Base-by-base conservation (phyloP, 345 rosid species). In the Durio zibethinus region DNA sequence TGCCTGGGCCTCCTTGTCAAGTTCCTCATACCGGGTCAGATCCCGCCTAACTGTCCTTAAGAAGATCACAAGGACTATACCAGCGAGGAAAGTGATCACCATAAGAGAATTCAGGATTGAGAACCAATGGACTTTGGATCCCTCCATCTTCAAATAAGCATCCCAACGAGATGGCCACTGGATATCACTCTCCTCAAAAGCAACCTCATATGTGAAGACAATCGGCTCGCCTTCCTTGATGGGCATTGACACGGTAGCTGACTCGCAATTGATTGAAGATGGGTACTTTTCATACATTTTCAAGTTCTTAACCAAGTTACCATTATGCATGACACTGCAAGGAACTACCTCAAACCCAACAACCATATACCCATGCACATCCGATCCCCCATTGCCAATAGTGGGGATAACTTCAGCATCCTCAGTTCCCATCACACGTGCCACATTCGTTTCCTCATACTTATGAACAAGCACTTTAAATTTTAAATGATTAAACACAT, bases 131-230 rank as follows among this genome's bases (percentile, higher is more conserved):
- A 89, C 96, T 84, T 87, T 89, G 4, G 93, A 88, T 43, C 92
- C 93, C 75, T 88, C 90, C 90, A 86, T 88, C 84, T 86, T 88
- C 86, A 88, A 73, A 88, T 86, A 88, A 27, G 89, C 90, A 86
- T 91, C 95, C 95, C 95, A 89, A 33, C 95, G 88, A 1, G 95
- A 91, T n/a, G 95, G 95, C 95, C 95, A 91, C 85, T 87, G 89
- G 84, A 88, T 89, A 78, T 91, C 90, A 74, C 91, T 87, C 84
- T 80, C 82, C 84, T 87, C 89, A 74, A 89, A 91, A 40, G 80
- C 43, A 48, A 91, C 93, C 88, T 91, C 96, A 63, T 89, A 91
- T 3, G 93, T 87, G 77, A 89, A 91, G 66, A 85, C 84, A 29
- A 91, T 78, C 0, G 93, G 89, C 77, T 85, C 90, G 6, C 88